Evolutionary conservation across 495 filamentous ascomycete species (phyloP).

Genomic region (Tuber calosporum): DNA sequence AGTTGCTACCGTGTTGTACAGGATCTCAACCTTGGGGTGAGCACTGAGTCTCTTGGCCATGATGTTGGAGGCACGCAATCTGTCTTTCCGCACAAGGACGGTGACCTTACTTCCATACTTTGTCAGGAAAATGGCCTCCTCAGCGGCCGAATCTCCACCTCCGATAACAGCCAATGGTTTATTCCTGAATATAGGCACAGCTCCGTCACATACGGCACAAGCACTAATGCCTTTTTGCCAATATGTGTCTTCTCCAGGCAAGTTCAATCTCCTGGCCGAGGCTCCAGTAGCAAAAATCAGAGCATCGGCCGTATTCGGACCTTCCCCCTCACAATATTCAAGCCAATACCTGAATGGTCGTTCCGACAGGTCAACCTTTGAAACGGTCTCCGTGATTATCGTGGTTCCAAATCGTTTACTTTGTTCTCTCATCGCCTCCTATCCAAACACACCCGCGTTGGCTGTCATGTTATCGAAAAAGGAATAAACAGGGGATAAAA

Average conservation of each 20-base stretch:
- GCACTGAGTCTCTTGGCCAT: constrained; percentile 79
- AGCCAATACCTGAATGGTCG: constrained; percentile 88
- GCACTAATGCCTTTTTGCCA: constrained; percentile 97
- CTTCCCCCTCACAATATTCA: constrained; percentile 69
- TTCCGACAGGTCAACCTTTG: constrained; percentile 73
- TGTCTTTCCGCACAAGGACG: constrained; percentile 80
- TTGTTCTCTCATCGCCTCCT: constrained; percentile 87
- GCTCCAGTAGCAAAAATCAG: constrained; percentile 95
- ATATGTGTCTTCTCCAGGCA: constrained; percentile 85
- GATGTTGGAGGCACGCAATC: constrained; percentile 76
- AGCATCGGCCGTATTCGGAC: constrained; percentile 72
- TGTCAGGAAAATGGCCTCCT: constrained; percentile 94
- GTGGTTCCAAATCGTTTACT: constrained; percentile 83
- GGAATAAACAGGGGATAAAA: not conserved
- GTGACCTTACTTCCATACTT: constrained; percentile 95
- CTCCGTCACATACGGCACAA: constrained; percentile 95
- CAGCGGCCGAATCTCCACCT: constrained; percentile 91
- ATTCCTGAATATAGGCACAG: constrained; percentile 93
- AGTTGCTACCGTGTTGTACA: constrained; percentile 70
- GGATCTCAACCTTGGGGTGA: constrained; percentile 82
- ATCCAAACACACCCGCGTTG: constrained; percentile 3
- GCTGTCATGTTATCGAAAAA: not conserved
- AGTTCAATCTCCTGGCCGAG: constrained; percentile 70
- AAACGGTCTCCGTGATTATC: constrained; percentile 86
- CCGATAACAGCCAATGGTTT: constrained; percentile 94